These are phyloP conservation scores for Pseudozyma hubeiensis DNA, from an alignment of 1,284 basidiomycete species.

Conservation along the genomic window DNA sequence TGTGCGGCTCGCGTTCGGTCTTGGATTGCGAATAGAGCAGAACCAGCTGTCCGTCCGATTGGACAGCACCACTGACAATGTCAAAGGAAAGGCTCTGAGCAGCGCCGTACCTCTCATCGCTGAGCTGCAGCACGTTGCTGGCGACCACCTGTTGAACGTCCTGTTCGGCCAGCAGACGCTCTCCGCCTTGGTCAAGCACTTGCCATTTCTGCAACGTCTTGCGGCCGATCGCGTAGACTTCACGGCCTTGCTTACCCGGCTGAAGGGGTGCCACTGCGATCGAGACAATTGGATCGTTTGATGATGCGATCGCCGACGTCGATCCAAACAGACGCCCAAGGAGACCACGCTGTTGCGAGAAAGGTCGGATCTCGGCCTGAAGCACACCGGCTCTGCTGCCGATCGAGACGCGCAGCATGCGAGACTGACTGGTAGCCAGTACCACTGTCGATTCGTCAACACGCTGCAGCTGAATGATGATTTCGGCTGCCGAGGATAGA, in stretches of 20 bases:
- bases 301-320: conserved; percentile 32
- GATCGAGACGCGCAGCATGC: conserved; percentile 50
- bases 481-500: conserved; percentile 36
- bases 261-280: conserved; percentile 50
- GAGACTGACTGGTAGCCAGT: conserved; percentile 53
- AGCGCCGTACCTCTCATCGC: conserved; percentile 51
- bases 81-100: conserved; percentile 42
- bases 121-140: conserved; percentile 44
- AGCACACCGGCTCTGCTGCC: conserved; percentile 49
- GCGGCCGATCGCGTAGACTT: conserved; percentile 57
- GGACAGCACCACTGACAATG: conserved; percentile 41
- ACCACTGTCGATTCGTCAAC: conserved; percentile 42
- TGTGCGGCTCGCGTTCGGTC: conserved; percentile 28
- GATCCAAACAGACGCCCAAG: conserved; percentile 61
- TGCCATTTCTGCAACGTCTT: conserved; percentile 64
- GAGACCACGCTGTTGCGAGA: conserved; percentile 58
- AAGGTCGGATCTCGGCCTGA: conserved; percentile 47
- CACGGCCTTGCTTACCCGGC: conserved; percentile 31
- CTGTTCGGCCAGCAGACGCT: conserved; percentile 61
- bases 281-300: conserved; percentile 41
- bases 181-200: conserved; percentile 54
- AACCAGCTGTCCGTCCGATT: conserved; percentile 37
- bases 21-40: conserved; percentile 52
- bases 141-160: conserved; percentile 61
- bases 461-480: conserved; percentile 42